Conservation (phyloP, 148 eudicot species). For the Rhododendron kiyosumense region DNA sequence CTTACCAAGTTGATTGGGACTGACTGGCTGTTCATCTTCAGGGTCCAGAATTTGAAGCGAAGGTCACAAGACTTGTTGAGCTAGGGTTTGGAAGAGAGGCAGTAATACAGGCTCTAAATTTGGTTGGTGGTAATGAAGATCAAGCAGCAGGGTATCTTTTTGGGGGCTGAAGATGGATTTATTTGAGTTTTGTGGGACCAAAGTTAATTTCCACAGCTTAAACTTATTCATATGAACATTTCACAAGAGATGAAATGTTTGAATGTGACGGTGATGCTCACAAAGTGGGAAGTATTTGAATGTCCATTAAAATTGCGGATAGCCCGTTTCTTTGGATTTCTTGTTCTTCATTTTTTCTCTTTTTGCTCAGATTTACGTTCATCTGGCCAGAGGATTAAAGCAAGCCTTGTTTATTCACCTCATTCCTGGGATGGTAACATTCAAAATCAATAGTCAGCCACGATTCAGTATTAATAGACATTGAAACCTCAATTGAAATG, state of each 20-base stretch:
- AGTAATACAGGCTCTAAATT: conserved; percentile 68
- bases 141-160: conserved; percentile 87
- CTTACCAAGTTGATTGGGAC: not conserved
- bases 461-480: not conserved
- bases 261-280: not conserved
- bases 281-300: not conserved
- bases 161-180: conserved; percentile 44
- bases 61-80: conserved; percentile 79
- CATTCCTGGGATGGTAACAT: not conserved
- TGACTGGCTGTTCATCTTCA: conserved; percentile 21
- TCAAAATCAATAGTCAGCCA: not conserved
- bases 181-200: not conserved
- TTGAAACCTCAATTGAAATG: not conserved
- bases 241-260: not conserved
- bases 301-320: not conserved
- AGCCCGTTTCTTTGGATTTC: not conserved
- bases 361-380: not conserved
- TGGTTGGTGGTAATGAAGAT: conserved; percentile 79
- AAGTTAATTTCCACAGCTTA: not conserved
- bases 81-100: conserved; percentile 78
- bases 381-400: not conserved
- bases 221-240: not conserved
- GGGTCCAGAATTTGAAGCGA: conserved; percentile 88
- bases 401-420: not conserved
- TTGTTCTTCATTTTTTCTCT: not conserved